These are phyloP conservation scores for Citrullus amarus DNA, from an alignment of 306 rosid species.

Conservation along the genomic window DNA sequence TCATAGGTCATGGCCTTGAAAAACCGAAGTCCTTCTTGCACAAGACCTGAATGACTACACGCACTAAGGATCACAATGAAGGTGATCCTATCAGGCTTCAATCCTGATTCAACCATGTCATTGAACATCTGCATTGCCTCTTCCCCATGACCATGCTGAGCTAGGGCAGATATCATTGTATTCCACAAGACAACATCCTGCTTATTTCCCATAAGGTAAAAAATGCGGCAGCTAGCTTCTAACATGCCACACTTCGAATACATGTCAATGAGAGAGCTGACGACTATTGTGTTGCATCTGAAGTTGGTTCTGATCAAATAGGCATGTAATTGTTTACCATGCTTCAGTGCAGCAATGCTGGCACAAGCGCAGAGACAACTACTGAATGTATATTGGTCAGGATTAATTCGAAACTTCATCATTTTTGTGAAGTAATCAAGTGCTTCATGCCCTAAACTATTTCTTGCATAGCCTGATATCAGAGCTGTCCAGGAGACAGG, in stretches of 20 bases:
- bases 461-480: constrained; percentile 58
- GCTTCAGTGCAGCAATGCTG: constrained; percentile 41
- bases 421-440: constrained; percentile 49
- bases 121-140: constrained; percentile 43
- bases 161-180: constrained; percentile 57
- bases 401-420: constrained; percentile 35
- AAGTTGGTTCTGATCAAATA: constrained; percentile 43
- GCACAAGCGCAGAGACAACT: constrained; percentile 76
- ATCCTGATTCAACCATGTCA: constrained; percentile 41
- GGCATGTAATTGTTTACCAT: constrained; percentile 59
- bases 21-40: constrained; percentile 50
- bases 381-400: constrained; percentile 76
- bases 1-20: constrained; percentile 48
- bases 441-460: constrained; percentile 57
- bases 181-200: constrained; percentile 68
- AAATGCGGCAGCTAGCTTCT: constrained; percentile 37
- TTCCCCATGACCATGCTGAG: constrained; percentile 47
- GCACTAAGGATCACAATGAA: constrained; percentile 51
- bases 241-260: constrained; percentile 66
- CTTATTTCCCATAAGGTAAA: constrained; percentile 32
- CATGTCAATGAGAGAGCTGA: constrained; percentile 70
- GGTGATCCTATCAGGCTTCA: constrained; percentile 53
- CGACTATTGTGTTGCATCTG: constrained; percentile 50
- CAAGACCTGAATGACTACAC: constrained; percentile 69
- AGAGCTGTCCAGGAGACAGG: constrained; percentile 68